These are phyloP conservation scores for Didymella sp. DNA, from an alignment of 2,329 filamentous ascomycete genomes.

Conservation along the genomic window DNA sequence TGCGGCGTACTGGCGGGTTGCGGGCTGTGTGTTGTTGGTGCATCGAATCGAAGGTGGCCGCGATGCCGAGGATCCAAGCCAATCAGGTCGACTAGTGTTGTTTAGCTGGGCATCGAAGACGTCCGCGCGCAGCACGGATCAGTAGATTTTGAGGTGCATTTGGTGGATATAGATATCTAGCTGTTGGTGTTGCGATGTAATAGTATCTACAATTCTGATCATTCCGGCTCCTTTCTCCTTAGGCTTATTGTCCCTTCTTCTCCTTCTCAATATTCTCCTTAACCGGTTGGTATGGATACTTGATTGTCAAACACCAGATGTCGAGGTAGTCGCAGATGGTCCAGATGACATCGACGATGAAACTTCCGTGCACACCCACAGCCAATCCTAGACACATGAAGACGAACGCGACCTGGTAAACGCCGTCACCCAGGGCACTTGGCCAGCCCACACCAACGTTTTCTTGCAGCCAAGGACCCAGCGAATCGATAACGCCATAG, in stretches of 20 bases:
- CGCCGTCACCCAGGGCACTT: conserved; percentile 59
- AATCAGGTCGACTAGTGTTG: not conserved
- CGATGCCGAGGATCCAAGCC: not conserved
- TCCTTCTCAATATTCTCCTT: conserved; percentile 36
- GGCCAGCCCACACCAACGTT: conserved; percentile 55
- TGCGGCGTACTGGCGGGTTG: not conserved
- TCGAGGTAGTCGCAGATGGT: conserved; percentile 98
- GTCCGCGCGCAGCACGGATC: no score
- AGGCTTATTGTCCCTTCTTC: conserved; percentile 35
- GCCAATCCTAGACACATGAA: conserved; percentile 86
- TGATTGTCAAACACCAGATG: conserved; percentile 98
- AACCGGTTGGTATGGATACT: conserved; percentile 69
- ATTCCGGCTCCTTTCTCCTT: not conserved
- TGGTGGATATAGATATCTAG: not conserved
- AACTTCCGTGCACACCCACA: conserved; percentile 93
- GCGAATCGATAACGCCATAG: conserved; percentile 78
- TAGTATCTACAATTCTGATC: not conserved
- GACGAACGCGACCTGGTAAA: conserved; percentile 91
- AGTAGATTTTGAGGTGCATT: not conserved
- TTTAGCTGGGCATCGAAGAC: not conserved
- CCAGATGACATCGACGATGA: conserved; percentile 95
- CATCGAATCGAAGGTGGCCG: not conserved
- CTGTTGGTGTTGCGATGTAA: not conserved
- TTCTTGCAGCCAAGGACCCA: conserved; percentile 71
- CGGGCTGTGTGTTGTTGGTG: not conserved